Evolutionary conservation across 495 filamentous ascomycete genomes (phyloP).

Genomic region (Beverwykella pulmonaria): DNA sequence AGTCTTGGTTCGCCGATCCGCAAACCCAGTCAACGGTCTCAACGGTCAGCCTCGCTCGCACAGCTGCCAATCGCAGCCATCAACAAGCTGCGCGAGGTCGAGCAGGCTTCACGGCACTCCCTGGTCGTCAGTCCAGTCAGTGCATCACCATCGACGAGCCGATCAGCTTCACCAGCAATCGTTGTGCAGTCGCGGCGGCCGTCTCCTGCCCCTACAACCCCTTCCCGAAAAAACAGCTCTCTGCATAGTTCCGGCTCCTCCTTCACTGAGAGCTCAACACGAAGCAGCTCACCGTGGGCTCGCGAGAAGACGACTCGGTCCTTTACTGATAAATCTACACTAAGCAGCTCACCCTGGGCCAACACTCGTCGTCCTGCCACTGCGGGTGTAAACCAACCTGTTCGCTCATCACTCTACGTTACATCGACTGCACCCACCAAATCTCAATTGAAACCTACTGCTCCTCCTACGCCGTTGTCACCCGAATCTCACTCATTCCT

Average conservation of each 20-base stretch:
- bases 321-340: constrained; percentile 1
- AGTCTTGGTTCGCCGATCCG: constrained; percentile 27
- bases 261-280: constrained; percentile 4
- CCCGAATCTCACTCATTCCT: constrained; percentile 34
- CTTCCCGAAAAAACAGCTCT: constrained; percentile 10
- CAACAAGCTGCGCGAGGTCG: constrained; percentile 14
- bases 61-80: constrained; percentile 27
- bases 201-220: constrained; percentile 1
- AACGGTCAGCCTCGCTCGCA: constrained; percentile 33
- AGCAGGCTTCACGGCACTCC: constrained; percentile 22
- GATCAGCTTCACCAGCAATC: constrained; percentile 19
- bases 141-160: constrained; percentile 3
- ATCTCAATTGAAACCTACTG: constrained; percentile 11
- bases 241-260: constrained; percentile 16
- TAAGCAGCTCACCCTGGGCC: constrained; percentile 5
- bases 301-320: constrained; percentile 8
- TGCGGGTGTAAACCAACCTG: not conserved
- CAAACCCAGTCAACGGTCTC: not conserved
- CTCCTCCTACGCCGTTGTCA: constrained; percentile 24
- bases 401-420: constrained; percentile 29
- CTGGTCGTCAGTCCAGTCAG: constrained; percentile 4
- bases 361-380: not conserved
- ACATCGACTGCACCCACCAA: not conserved
- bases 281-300: constrained; percentile 5
- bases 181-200: constrained; percentile 13